These are phyloP conservation scores for Fusarium phyllophilum DNA, from an alignment of 2,329 filamentous ascomycete species.

Conservation along the genomic window DNA sequence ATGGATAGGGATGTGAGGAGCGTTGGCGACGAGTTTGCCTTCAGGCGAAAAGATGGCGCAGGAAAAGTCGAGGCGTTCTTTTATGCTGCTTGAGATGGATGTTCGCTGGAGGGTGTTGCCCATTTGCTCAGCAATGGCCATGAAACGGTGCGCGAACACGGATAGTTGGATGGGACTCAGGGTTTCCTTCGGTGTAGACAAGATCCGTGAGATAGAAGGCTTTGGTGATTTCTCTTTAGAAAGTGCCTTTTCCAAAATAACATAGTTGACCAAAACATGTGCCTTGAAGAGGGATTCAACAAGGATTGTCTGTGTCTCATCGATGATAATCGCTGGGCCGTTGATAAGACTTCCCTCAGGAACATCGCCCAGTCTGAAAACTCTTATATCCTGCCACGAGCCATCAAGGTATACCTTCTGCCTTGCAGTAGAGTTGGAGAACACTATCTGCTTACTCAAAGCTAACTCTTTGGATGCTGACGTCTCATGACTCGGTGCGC, in stretches of 20 bases:
- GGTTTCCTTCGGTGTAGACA: neutral
- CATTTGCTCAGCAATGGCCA: conserved; percentile 70
- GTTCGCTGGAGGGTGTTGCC: conserved; percentile 66
- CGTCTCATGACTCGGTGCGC: neutral
- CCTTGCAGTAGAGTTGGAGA: neutral
- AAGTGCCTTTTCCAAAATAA: conserved; percentile 41
- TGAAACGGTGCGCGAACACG: conserved; percentile 66
- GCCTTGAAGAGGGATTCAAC: conserved; percentile 44
- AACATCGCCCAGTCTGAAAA: conserved; percentile 5
- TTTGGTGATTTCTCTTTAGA: too few species aligned
- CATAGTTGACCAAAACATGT: conserved; percentile 44
- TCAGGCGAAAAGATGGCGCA: conserved; percentile 55
- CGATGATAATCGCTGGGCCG: conserved; percentile 49
- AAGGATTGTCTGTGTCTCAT: conserved; percentile 47
- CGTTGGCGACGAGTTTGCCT: conserved; percentile 52
- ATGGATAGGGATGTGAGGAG: conserved; percentile 52
- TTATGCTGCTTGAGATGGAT: conserved; percentile 61
- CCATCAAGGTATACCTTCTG: conserved; percentile 18
- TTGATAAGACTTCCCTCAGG: conserved; percentile 10
- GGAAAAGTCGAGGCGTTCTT: conserved; percentile 56
- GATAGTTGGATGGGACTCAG: conserved; percentile 63
- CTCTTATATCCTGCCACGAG: conserved; percentile 7
- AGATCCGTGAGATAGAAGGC: too few species aligned
- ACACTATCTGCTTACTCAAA: neutral
- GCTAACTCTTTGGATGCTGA: neutral